Evolutionary conservation across 176 grass and related monocot species (phyloP).

Genomic region (Aegilops speltoides): DNA sequence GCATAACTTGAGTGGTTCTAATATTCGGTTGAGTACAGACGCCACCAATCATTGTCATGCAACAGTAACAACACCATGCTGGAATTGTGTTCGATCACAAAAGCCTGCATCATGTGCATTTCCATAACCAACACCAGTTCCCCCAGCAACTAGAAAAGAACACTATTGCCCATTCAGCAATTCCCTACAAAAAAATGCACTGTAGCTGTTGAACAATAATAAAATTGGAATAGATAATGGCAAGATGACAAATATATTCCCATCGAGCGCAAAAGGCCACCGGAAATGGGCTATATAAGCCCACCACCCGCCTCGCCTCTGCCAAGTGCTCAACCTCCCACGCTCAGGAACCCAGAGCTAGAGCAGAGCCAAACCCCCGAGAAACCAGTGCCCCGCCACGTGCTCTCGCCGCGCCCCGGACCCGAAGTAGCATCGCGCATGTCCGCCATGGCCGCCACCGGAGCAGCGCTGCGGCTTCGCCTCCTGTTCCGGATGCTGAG

Average conservation of each 20-base stretch:
- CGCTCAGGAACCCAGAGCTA: constrained; percentile 12
- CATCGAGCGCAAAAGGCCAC: background rate
- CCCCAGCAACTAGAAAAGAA: background rate
- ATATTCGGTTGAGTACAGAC: background rate
- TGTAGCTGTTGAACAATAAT: background rate
- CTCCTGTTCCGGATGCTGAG: constrained; percentile 74
- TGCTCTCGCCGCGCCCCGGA: background rate
- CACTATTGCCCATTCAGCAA: background rate
- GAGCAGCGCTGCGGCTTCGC: constrained; percentile 49
- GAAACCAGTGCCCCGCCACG: background rate
- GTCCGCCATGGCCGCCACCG: constrained; percentile 33
- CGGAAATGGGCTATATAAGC: constrained; percentile 39
- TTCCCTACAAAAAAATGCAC: background rate
- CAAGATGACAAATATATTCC: background rate
- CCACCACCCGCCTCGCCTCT: constrained; percentile 2
- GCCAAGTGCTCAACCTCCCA: background rate
- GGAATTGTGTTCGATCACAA: too few species aligned
- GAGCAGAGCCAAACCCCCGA: constrained; percentile 15
- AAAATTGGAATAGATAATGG: background rate
- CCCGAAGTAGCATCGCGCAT: background rate
- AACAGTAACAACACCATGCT: background rate
- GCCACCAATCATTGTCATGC: background rate
- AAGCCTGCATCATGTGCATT: background rate
- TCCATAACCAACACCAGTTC: constrained; percentile 3
- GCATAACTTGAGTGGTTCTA: background rate